phyloP scores from a whole-genome alignment of 768 basidiomycete genomes.

The Lactarius quietus region DNA sequence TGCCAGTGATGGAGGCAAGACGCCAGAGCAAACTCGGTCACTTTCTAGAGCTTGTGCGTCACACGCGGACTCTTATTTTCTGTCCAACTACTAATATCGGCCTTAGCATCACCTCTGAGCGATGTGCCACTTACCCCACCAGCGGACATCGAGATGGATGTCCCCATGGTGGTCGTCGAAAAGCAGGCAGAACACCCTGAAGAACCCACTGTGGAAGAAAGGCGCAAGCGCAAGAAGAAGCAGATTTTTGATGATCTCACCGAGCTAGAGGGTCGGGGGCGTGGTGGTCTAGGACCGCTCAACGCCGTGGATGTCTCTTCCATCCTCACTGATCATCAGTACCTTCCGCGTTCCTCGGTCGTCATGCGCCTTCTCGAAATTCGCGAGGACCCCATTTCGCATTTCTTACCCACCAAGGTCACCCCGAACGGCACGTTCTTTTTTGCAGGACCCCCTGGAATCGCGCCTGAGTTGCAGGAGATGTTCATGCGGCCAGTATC shows the following conservation, averaged over 20 bases:
- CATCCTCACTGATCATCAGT: slow-evolving; percentile 78
- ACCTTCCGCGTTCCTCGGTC: slow-evolving; percentile 78
- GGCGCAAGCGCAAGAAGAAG: slow-evolving; percentile 65
- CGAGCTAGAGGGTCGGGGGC: slow-evolving; percentile 67
- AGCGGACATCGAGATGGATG: slow-evolving; percentile 49
- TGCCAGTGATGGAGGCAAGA: slow-evolving; percentile 45
- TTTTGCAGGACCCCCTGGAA: slow-evolving; percentile 79
- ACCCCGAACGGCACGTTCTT: slow-evolving; percentile 72
- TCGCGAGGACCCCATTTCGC: slow-evolving; percentile 74
- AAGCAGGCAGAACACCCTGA: slow-evolving; percentile 39
- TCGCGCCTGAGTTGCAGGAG: slow-evolving; percentile 75
- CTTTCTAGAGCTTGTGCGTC: slow-evolving; percentile 57
- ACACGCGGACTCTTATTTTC: background rate
- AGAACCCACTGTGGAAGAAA: slow-evolving; percentile 32
- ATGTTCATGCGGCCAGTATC: slow-evolving; percentile 79
- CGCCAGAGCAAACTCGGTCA: slow-evolving; percentile 60
- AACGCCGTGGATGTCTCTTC: slow-evolving; percentile 56
- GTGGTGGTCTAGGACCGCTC: slow-evolving; percentile 49
- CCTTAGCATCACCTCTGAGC: slow-evolving; percentile 68
- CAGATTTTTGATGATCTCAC: slow-evolving; percentile 89
- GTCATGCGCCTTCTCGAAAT: slow-evolving; percentile 87
- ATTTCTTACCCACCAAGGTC: slow-evolving; percentile 82
- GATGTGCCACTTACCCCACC: slow-evolving; percentile 78
- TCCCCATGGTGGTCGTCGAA: slow-evolving; percentile 48
- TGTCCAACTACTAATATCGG: slow-evolving; percentile 11